A percentile compares a stretch with the other conserved stretches of the same genome.
Conservation (phyloP, 1,284 basidiomycete genomes). For the Ceratobasidium sp. region DNA sequence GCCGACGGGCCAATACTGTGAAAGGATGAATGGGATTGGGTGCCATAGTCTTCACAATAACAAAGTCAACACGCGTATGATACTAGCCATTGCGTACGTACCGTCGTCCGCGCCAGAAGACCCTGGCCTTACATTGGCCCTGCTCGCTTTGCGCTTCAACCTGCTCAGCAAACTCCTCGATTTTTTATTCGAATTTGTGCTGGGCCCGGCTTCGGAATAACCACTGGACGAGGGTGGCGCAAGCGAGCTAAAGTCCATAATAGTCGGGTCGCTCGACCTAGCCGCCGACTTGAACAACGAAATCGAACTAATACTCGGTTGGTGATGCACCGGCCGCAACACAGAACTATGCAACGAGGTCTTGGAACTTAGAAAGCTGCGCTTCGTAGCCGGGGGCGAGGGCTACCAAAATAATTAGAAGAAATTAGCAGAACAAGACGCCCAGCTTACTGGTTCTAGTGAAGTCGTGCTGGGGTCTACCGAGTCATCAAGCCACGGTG, state of each 20-base stretch:
- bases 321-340: constrained; percentile 23
- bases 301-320: constrained; percentile 26
- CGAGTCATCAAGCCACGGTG: constrained; percentile 27
- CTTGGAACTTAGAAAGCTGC: constrained; percentile 32
- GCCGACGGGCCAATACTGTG: constrained; percentile 2
- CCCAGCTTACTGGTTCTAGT: constrained; percentile 12
- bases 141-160: constrained; percentile 25
- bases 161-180: constrained; percentile 3
- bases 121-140: constrained; percentile 19
- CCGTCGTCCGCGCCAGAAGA: constrained; percentile 24
- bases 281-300: constrained; percentile 27
- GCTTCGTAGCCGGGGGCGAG: constrained; percentile 31
- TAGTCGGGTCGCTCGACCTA: constrained; percentile 2
- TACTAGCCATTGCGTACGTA: neutral
- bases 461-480: constrained; percentile 5
- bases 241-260: neutral
- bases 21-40: constrained; percentile 10
- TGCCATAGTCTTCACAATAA: neutral
- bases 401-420: constrained; percentile 5
- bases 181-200: constrained; percentile 1
- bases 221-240: neutral
- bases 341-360: constrained; percentile 15
- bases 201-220: constrained; percentile 9
- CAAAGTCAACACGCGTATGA: neutral
- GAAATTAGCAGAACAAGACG: neutral